phyloP scores from a whole-genome alignment of 2,329 filamentous ascomycete genomes.

The Microdochium nivale region DNA sequence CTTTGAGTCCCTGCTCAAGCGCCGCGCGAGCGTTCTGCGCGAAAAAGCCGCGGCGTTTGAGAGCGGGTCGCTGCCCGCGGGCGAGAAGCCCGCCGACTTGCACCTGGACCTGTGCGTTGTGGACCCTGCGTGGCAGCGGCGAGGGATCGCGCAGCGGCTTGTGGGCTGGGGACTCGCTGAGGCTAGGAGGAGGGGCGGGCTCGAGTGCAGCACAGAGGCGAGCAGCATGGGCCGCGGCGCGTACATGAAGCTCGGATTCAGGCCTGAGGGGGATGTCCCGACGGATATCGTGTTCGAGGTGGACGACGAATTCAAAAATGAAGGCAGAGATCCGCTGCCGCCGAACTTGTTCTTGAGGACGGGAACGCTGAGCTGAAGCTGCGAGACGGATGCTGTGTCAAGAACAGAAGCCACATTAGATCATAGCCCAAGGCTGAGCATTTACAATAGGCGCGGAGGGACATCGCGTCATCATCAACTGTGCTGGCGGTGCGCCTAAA shows the following conservation, averaged over 20 bases:
- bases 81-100: constrained; percentile 34
- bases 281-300: constrained; percentile 31
- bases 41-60: constrained; percentile 23
- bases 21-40: constrained; percentile 30
- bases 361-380: constrained; percentile 2
- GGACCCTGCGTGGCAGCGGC: constrained; percentile 42
- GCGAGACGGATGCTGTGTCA: too few species aligned
- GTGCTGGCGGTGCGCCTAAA: too few species aligned
- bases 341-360: constrained; percentile 40
- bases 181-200: constrained; percentile 26
- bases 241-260: constrained; percentile 37
- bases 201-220: constrained; percentile 36
- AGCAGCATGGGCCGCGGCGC: constrained; percentile 38
- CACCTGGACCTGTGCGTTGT: constrained; percentile 43
- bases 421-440: background rate
- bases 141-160: constrained; percentile 33
- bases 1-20: constrained; percentile 31
- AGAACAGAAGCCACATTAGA: too few species aligned
- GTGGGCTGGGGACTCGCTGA: constrained; percentile 39
- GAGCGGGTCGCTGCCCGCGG: constrained; percentile 2
- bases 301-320: constrained; percentile 30
- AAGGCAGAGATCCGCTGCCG: constrained; percentile 17
- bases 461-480: background rate
- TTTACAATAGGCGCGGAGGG: background rate
- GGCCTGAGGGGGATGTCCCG: constrained; percentile 19